These are phyloP conservation scores for Schizonepeta tenuifolia DNA, from an alignment of 257 asterid species.

Conservation along the genomic window DNA sequence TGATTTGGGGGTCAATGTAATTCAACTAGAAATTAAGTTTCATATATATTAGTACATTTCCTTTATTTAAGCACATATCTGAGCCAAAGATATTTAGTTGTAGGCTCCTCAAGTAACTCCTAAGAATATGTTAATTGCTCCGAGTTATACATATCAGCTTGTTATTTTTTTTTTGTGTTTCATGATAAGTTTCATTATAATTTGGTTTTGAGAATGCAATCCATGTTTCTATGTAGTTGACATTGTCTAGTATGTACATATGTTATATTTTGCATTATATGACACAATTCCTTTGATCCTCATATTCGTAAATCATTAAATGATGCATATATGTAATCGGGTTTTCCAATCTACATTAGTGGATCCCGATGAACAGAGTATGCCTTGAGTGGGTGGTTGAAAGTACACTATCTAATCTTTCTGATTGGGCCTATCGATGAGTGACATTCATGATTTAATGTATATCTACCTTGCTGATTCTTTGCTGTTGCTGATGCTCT, in stretches of 20 bases:
- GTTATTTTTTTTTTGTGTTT: background rate
- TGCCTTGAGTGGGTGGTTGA: background rate
- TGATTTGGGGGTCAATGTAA: background rate
- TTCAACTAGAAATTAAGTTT: background rate
- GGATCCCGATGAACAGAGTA: background rate
- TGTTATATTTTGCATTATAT: background rate
- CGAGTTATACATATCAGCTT: background rate
- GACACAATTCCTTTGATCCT: background rate
- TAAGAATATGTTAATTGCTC: background rate
- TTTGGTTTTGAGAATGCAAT: background rate
- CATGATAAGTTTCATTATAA: background rate
- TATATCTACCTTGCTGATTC: background rate
- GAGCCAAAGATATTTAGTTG: background rate
- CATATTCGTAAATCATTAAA: background rate
- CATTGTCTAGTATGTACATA: background rate
- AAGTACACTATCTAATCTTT: background rate
- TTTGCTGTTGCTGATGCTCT: constrained; percentile 28
- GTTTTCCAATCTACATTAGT: background rate
- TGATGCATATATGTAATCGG: background rate
- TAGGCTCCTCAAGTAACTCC: background rate
- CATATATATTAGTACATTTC: background rate
- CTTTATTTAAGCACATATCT: background rate
- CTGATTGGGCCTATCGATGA: constrained; percentile 3
- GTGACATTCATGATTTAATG: background rate
- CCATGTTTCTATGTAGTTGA: background rate